These are phyloP conservation scores for Candida schatavii DNA, from an alignment of 805 yeast genomes.

Conservation along the genomic window DNA sequence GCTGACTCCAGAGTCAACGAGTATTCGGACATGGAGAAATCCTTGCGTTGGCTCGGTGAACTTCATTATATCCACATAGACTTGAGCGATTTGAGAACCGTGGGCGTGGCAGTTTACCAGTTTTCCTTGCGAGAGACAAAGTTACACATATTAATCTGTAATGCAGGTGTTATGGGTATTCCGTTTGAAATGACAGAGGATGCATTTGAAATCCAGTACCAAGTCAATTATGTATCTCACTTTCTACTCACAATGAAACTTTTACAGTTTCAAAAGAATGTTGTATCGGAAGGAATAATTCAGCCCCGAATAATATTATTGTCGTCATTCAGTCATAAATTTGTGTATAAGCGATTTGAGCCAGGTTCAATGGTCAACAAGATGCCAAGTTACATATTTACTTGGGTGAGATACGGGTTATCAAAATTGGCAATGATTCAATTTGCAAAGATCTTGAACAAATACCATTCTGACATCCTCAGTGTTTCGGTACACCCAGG, in stretches of 20 bases:
- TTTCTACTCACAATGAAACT: slow-evolving; percentile 30
- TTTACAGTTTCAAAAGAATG: slow-evolving; percentile 23
- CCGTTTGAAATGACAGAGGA: slow-evolving; percentile 35
- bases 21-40: slow-evolving; percentile 10
- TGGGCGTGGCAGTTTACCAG: slow-evolving; percentile 24
- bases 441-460: slow-evolving; percentile 24
- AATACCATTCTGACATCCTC: slow-evolving; percentile 27
- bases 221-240: slow-evolving; percentile 36
- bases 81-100: slow-evolving; percentile 37
- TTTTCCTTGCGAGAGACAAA: slow-evolving; percentile 22
- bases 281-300: slow-evolving; percentile 12
- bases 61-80: slow-evolving; percentile 55
- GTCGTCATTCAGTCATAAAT: slow-evolving; percentile 32
- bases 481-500: slow-evolving; percentile 41
- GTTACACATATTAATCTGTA: slow-evolving; percentile 34
- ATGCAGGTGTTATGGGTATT: slow-evolving; percentile 43
- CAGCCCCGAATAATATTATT: slow-evolving; percentile 31
- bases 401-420: slow-evolving; percentile 34
- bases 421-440: slow-evolving; percentile 35
- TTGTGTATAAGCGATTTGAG: slow-evolving; percentile 19
- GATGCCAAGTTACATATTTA: slow-evolving; percentile 22
- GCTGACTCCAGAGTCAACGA: slow-evolving; percentile 22
- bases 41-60: slow-evolving; percentile 43
- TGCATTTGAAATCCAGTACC: slow-evolving; percentile 39
- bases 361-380: slow-evolving; percentile 22